A percentile compares a stretch with the other conserved stretches of the same genome.
phyloP scores from a whole-genome alignment of 169 alveolate genomes.

The Cystoisospora suis region DNA sequence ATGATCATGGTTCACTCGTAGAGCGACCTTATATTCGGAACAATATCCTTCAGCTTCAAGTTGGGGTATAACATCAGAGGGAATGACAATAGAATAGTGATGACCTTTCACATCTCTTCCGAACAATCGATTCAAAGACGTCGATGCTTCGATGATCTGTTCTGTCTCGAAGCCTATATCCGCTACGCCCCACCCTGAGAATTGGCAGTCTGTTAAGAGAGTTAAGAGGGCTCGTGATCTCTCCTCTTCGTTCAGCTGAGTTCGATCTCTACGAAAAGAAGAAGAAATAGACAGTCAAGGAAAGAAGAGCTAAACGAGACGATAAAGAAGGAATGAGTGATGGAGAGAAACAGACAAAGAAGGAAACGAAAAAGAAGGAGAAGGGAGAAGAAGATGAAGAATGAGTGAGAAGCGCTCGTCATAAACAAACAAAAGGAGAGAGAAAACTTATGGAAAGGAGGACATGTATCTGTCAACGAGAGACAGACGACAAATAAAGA shows the following conservation, averaged over 20 bases:
- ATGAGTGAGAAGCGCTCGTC: too few species aligned
- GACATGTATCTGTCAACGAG: too few species aligned
- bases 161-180: conserved; percentile 64
- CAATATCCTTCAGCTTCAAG: conserved; percentile 9
- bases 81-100: conserved; percentile 6
- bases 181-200: not conserved
- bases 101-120: not conserved
- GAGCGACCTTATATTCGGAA: not conserved
- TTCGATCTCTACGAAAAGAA: not conserved
- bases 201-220: not conserved
- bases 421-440: not conserved
- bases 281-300: not conserved
- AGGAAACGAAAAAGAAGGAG: not conserved
- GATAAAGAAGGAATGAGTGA: not conserved
- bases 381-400: not conserved
- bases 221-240: not conserved
- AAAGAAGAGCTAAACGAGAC: not conserved
- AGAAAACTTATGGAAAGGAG: not conserved
- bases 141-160: conserved; percentile 96
- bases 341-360: not conserved
- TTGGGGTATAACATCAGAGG: not conserved
- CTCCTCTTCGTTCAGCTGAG: conserved; percentile 11
- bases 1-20: not conserved
- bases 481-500: too few species aligned
- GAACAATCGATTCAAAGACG: conserved; percentile 68